Percentiles rank a stretch among this genome's conserved stretches.
Evolutionary conservation across 2,329 filamentous ascomycete genomes (phyloP).

Genomic region (Microdochium paspali): DNA sequence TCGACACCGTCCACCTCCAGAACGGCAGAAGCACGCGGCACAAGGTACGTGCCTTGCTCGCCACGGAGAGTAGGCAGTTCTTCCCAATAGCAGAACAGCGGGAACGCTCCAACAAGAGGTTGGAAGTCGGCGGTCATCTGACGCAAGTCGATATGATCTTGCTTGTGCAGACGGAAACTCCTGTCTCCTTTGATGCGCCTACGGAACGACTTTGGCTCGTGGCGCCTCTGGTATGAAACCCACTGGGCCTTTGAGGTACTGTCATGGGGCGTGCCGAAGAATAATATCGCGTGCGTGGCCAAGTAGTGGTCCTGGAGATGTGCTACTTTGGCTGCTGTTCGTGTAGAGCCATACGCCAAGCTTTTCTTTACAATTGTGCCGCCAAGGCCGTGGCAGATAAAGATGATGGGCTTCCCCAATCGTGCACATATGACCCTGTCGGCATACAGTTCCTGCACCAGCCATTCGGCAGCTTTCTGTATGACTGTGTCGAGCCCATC

Average conservation of each 20-base stretch:
- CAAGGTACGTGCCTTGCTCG: slow-evolving; percentile 8
- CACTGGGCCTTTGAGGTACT: slow-evolving; percentile 1
- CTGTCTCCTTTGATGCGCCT: slow-evolving; percentile 2
- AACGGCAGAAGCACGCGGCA: slow-evolving; percentile 14
- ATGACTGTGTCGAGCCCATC: slow-evolving; percentile 11
- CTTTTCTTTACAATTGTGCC: slow-evolving; percentile 25
- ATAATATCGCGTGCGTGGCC: slow-evolving; percentile 10
- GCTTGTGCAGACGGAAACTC: neutral
- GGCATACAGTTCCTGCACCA: slow-evolving; percentile 20
- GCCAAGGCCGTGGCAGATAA: slow-evolving; percentile 26
- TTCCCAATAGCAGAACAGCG: slow-evolving; percentile 12
- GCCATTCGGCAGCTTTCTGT: slow-evolving; percentile 15
- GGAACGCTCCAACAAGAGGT: slow-evolving; percentile 4
- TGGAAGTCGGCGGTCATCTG: slow-evolving; percentile 4
- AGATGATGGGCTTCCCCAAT: slow-evolving; percentile 22
- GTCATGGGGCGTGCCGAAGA: slow-evolving; percentile 5
- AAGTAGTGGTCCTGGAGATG: slow-evolving; percentile 19
- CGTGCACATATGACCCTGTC: slow-evolving; percentile 15
- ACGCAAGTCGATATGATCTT: slow-evolving; percentile 3
- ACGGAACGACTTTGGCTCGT: neutral
- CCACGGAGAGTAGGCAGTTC: slow-evolving; percentile 8
- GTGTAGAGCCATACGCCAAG: slow-evolving; percentile 13
- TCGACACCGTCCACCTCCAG: slow-evolving; percentile 13
- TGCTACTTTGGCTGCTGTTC: slow-evolving; percentile 10
- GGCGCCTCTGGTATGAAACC: slow-evolving; percentile 2